Evolutionary conservation across 495 filamentous ascomycete genomes (phyloP).

Genomic region (Recurvomyces mirabilis): DNA sequence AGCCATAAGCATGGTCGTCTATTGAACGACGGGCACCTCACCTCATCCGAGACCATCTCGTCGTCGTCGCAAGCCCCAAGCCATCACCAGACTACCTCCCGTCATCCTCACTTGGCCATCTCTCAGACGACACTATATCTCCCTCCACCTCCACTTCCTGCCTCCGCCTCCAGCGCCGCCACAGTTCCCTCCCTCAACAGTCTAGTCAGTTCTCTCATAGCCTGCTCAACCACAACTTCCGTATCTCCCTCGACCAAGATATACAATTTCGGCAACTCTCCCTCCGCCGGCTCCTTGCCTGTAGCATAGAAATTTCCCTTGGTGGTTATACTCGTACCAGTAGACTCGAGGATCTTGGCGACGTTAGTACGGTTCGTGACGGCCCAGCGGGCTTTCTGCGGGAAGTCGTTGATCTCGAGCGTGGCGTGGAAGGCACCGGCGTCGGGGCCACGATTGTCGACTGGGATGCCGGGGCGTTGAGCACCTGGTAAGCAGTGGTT

Average conservation of each 20-base stretch:
- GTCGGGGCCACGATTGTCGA: slow-evolving; percentile 97
- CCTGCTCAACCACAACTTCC: slow-evolving; percentile 78
- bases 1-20: too few species aligned
- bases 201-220: slow-evolving; percentile 82
- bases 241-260: slow-evolving; percentile 97
- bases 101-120: too few species aligned
- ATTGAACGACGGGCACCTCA: too few species aligned
- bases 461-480: slow-evolving; percentile 83
- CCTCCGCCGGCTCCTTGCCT: slow-evolving; percentile 66
- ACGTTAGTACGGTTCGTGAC: slow-evolving; percentile 99
- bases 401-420: slow-evolving; percentile 98
- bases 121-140: slow-evolving; percentile 88
- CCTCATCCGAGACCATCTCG: too few species aligned
- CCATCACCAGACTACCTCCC: too few species aligned
- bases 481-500: slow-evolving; percentile 31
- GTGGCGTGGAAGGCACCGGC: slow-evolving; percentile 96
- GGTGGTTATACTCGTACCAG: slow-evolving; percentile 91
- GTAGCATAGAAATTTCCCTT: slow-evolving; percentile 82
- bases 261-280: slow-evolving; percentile 79
- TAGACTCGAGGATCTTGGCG: slow-evolving; percentile 91
- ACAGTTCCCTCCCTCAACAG: slow-evolving; percentile 86
- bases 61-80: too few species aligned
- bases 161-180: slow-evolving; percentile 76
- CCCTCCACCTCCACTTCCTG: slow-evolving; percentile 65
- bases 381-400: slow-evolving; percentile 96